Percentiles rank a stretch among this genome's conserved stretches.
These are phyloP conservation scores for Aquanectria penicillioides DNA, from an alignment of 2,329 filamentous ascomycete species.

Conservation along the genomic window DNA sequence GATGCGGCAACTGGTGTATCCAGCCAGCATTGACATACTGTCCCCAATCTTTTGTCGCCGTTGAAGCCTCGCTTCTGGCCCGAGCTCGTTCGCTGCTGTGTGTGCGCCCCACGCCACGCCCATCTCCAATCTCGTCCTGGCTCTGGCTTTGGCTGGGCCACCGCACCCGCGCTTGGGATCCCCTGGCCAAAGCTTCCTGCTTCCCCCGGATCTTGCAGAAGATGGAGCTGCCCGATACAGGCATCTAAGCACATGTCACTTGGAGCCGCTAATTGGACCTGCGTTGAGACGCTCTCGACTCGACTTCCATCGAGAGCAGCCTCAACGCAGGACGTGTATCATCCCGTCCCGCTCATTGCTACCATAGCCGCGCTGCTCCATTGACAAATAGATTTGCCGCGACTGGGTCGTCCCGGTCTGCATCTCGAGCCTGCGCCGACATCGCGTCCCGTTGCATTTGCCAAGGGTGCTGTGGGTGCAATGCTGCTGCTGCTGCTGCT, in stretches of 20 bases:
- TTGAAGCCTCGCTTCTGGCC: not conserved
- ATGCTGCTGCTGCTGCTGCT: not conserved
- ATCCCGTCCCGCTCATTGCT: not conserved
- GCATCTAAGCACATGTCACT: not conserved
- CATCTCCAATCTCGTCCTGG: too few relatives aligned
- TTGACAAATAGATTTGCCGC: constrained; percentile 22
- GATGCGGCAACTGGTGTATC: too few relatives aligned
- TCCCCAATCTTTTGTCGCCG: too few relatives aligned
- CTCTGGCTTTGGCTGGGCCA: too few relatives aligned
- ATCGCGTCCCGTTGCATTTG: constrained; percentile 15
- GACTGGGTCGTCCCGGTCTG: constrained; percentile 6
- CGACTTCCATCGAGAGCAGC: too few relatives aligned
- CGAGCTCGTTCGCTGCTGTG: constrained; percentile 6
- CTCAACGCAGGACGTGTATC: too few relatives aligned
- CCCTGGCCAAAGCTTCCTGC: constrained; percentile 18
- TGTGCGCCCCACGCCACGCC: constrained; percentile 4
- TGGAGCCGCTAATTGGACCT: not conserved
- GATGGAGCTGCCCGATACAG: not conserved
- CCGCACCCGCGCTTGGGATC: constrained; percentile 14
- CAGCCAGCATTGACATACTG: too few relatives aligned
- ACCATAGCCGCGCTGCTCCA: constrained; percentile 9
- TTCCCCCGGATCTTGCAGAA: constrained; percentile 9
- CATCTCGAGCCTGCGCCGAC: constrained; percentile 8
- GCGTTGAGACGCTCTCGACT: not conserved
- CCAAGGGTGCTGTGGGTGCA: not conserved